A percentile compares a stretch with the other conserved stretches of the same genome.
Conservation (phyloP, 23 red algal genomes). For the Rhodosorus marinus region DNA sequence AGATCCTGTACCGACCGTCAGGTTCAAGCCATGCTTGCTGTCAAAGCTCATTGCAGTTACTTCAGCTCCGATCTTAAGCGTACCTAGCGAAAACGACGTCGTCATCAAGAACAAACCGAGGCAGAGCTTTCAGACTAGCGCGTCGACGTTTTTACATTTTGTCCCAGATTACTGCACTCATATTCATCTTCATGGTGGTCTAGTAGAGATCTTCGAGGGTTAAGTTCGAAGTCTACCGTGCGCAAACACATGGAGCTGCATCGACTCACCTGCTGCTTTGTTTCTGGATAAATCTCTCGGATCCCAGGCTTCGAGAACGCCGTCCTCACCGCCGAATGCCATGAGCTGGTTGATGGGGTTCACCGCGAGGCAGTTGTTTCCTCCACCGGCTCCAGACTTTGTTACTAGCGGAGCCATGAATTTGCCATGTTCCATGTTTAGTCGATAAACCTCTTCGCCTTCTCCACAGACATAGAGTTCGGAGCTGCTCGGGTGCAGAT, state of each 20-base stretch:
- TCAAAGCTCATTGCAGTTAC: conserved; percentile 62
- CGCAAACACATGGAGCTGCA: no score
- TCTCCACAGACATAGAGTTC: conserved; percentile 63
- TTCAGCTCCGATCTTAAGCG: neutral
- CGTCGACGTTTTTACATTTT: no score
- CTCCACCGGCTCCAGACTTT: conserved; percentile 12
- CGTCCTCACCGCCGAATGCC: conserved; percentile 57
- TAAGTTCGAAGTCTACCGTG: no score
- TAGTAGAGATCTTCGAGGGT: no score
- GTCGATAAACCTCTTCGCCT: conserved; percentile 63
- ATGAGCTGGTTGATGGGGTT: conserved; percentile 48
- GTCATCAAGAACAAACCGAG: no score
- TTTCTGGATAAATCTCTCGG: conserved; percentile 15
- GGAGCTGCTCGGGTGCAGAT: conserved; percentile 30
- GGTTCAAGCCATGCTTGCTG: conserved; percentile 24
- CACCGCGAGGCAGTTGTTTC: conserved; percentile 50
- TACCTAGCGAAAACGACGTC: neutral
- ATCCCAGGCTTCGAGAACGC: conserved; percentile 63
- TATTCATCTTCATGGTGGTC: no score
- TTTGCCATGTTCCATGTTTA: conserved; percentile 79
- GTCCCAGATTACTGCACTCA: no score
- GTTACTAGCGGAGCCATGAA: conserved; percentile 66
- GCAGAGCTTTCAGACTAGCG: conserved; percentile 1
- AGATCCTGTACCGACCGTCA: conserved; percentile 31
- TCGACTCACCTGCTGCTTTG: neutral